Conservation (phyloP, 148 eudicot species). For the Agrostemma githago region DNA sequence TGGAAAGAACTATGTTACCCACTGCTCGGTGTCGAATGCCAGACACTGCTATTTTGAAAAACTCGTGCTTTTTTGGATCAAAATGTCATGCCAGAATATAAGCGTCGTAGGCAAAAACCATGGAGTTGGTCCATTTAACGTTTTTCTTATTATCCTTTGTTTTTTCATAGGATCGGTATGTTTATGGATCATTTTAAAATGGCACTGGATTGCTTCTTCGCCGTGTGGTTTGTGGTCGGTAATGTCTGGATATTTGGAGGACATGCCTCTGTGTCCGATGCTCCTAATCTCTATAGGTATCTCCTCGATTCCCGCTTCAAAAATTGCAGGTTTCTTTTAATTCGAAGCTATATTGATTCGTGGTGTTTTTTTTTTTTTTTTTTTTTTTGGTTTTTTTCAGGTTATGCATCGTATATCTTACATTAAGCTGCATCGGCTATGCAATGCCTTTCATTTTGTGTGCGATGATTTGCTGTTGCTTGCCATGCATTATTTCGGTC, state of each 20-base stretch:
- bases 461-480: constrained; percentile 74
- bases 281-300: constrained; percentile 76
- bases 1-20: neutral
- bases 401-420: constrained; percentile 67
- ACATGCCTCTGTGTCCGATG: constrained; percentile 59
- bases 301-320: neutral
- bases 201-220: constrained; percentile 82
- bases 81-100: neutral
- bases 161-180: constrained; percentile 35
- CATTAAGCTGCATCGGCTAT: constrained; percentile 63
- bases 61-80: neutral
- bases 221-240: constrained; percentile 78
- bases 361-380: neutral
- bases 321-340: neutral
- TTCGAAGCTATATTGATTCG: neutral
- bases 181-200: constrained; percentile 62
- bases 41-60: neutral
- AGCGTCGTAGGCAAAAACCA: neutral
- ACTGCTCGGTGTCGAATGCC: neutral
- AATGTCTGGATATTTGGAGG: constrained; percentile 81
- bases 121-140: neutral
- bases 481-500: constrained; percentile 66
- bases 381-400: constrained; percentile 31
- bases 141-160: neutral
- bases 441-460: constrained; percentile 79